These are phyloP conservation scores for Hydrangea macrophylla DNA, from an alignment of 148 eudicot species.

Conservation along the genomic window DNA sequence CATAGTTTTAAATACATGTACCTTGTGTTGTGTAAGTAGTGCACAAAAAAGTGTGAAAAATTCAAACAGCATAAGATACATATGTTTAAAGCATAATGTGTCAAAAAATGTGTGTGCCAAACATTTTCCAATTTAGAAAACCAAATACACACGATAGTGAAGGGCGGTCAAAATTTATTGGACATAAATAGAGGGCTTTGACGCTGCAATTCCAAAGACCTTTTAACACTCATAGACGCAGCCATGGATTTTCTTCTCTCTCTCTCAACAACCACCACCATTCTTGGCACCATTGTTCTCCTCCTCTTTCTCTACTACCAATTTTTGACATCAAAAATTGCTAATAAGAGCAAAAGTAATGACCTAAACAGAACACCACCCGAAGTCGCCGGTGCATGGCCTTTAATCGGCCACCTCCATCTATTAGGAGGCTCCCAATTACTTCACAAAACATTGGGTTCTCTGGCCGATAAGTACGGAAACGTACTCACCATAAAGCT, in stretches of 20 bases:
- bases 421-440: not conserved
- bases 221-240: too few relatives aligned
- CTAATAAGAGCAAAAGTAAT: not conserved
- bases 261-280: not conserved
- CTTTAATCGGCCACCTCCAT: slow-evolving; percentile 9
- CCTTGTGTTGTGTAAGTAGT: too few relatives aligned
- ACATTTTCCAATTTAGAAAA: too few relatives aligned
- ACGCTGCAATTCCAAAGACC: too few relatives aligned
- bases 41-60: too few relatives aligned
- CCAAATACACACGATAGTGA: too few relatives aligned
- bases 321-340: not conserved
- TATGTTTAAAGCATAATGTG: too few relatives aligned
- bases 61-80: too few relatives aligned
- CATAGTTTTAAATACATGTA: too few relatives aligned
- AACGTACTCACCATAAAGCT: slow-evolving; percentile 33
- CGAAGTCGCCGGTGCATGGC: slow-evolving; percentile 11
- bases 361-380: not conserved
- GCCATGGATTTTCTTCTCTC: slow-evolving; percentile 6
- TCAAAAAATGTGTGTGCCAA: too few relatives aligned
- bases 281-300: not conserved
- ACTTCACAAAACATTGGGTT: not conserved
- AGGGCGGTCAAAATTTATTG: too few relatives aligned
- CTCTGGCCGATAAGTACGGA: slow-evolving; percentile 36
- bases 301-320: not conserved
- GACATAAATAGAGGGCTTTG: too few relatives aligned